Base-by-base conservation (phyloP, 148 eudicot genomes). In the Dysphania ambrosioides region DNA sequence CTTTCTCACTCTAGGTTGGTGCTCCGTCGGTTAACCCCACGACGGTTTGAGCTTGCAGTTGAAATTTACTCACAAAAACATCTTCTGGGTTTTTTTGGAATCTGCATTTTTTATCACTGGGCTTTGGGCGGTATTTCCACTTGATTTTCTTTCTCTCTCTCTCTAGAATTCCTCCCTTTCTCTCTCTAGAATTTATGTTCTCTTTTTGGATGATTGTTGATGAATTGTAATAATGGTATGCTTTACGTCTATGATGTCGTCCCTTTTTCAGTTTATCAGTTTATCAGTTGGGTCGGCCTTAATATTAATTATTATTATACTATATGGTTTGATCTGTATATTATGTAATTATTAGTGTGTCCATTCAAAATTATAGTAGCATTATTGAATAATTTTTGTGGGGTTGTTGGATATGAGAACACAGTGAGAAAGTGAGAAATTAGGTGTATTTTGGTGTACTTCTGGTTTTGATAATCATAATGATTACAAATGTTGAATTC, bases 1-100 rank as follows among this genome's bases (percentile, higher is more conserved):
- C n/a, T 72, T 26, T 72, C 30, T 60, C 56, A 27, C 38, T 67
- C 63, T 67, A 67, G 66, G 40, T 68, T 75, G 72, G 12, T 36
- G 38, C 66, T n/a, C n/a, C n/a, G n/a, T n/a, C n/a, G n/a, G 29
- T 13, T 19, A 27, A 35, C n/a, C 27, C 8, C 1, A 3, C 21
- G 44, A 4, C 62, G n/a, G n/a, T 49, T 65, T 49, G 35, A 53
- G 71, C 62, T 65, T 26, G 24, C 7, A 32, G 35, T 16, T 63
- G 8, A 63, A 21, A 18, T 16, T 5, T n/a, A 21, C n/a, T n/a
- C n/a, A n/a, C n/a, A 12, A 66, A 56, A 51, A 19, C 60, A 68
- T 24, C 35, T 29, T 66, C 10, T 53, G 58, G 19, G 30, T n/a
- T 38, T 26, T 34, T 61, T 71, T 10, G 35, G 9, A 32, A 57